Percentiles rank a stretch among this genome's conserved stretches.
phyloP scores from a whole-genome alignment of 352 stramenopile genomes.

The Phytopythium delawarense region DNA sequence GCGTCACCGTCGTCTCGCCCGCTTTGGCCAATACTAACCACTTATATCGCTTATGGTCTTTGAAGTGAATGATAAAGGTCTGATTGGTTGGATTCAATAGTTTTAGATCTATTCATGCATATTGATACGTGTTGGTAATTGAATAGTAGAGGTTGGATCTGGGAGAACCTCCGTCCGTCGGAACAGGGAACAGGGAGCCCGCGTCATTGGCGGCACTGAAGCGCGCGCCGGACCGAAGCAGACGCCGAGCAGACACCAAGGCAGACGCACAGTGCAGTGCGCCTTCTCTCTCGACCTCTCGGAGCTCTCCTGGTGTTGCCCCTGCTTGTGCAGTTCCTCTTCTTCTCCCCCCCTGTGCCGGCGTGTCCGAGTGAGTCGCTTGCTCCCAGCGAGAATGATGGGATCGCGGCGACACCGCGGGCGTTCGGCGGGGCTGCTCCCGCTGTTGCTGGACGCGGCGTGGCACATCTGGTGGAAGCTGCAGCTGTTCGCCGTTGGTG shows the following conservation, averaged over 20 bases:
- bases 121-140: too few species aligned
- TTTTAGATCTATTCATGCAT: too few species aligned
- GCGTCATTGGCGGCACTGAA: not conserved
- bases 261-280: not conserved
- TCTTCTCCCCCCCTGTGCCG: not conserved
- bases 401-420: not conserved
- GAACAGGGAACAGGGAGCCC: not conserved
- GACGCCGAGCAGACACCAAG: not conserved
- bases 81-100: too few species aligned
- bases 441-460: slow-evolving; percentile 26
- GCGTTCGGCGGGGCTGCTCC: slow-evolving; percentile 12
- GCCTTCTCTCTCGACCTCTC: not conserved
- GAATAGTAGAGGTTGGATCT: not conserved
- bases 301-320: not conserved
- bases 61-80: too few species aligned
- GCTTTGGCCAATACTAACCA: slow-evolving; percentile 6
- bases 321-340: not conserved
- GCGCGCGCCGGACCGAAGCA: not conserved
- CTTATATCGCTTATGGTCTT: too few species aligned
- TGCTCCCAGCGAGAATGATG: not conserved
- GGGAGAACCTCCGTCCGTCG: not conserved
- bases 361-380: not conserved
- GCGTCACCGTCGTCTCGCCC: slow-evolving; percentile 6
- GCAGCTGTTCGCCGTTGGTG: slow-evolving; percentile 51
- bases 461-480: slow-evolving; percentile 59